Evolutionary conservation across 768 basidiomycete genomes (phyloP), one percentile per base, ranked within the genome.

Genomic region (Leucosporidium scottii): DNA sequence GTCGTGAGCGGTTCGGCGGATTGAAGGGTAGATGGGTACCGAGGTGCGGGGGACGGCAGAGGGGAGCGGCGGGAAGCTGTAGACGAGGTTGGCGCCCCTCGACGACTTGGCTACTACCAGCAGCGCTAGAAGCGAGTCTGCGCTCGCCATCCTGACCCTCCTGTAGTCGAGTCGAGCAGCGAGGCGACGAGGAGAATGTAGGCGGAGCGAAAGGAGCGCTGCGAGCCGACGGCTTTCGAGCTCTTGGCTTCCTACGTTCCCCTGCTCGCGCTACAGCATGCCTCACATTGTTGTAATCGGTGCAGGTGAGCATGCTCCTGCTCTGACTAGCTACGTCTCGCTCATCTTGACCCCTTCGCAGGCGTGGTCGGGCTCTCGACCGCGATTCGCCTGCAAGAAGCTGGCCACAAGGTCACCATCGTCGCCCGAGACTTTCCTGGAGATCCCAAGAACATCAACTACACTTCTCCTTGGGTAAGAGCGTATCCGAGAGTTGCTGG

Each of bases 391-490:
- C 79, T 90, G 17, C 88, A 88, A 75, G 84, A 87, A 71, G 81
- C 80, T 21, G 84, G 84, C 7, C 87, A 87, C 74, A 78, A 79
- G 4, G 89, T 91, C 23, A 85, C 84, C 2, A 81, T 92, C 61
- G 78, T 91, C 17, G 86, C 90, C 0, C 87, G 89, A 61, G 80
- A 82, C 2, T 80, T 90, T 50, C 89, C 90, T 0, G 85, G 81
- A 49, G 90, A 91, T 76, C 82, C 84, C 1, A 86, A 86, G 78
- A 82, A 81, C n/a, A 85, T 87, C 75, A 82, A 82, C 62, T 91
- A 89, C 73, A 89, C 90, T 3, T 89, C 87, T 76, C 84, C 84
- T 44, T 91, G 90, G 90, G 90, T 90, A 48, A 15, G 90, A 89
- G 70, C 70, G 86, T 80, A 27, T 23, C 21, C 21, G 50, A 23